A percentile compares a stretch with the other conserved stretches of the same genome.
phyloP scores from a whole-genome alignment of 352 stramenopile species.

The Nothophytophthora sp. region DNA sequence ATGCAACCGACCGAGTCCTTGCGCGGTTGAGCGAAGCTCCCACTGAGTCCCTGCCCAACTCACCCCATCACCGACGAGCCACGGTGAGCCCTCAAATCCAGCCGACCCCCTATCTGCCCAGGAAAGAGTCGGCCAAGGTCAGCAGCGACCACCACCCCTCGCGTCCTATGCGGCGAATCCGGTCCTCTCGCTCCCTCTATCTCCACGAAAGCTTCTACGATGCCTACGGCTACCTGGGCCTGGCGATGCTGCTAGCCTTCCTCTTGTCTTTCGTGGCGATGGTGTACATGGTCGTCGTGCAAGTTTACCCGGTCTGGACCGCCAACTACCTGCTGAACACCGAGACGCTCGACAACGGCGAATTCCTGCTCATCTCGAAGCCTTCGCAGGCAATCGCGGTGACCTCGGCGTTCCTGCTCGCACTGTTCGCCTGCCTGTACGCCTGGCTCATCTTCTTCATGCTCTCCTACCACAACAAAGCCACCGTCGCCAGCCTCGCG shows the following conservation, averaged over 20 bases:
- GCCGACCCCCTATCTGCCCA: background rate
- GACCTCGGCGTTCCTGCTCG: slow-evolving; percentile 28
- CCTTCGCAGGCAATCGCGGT: slow-evolving; percentile 29
- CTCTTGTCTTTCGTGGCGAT: slow-evolving; percentile 28
- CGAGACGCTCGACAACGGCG: slow-evolving; percentile 35
- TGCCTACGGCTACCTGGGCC: slow-evolving; percentile 41
- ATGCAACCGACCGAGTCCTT: slow-evolving; percentile 1
- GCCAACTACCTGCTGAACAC: slow-evolving; percentile 53
- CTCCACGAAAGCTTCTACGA: slow-evolving; percentile 47
- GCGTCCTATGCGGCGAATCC: background rate
- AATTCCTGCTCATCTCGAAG: slow-evolving; percentile 48
- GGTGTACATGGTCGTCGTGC: slow-evolving; percentile 39
- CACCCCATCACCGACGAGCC: background rate
- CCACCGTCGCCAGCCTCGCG: slow-evolving; percentile 18
- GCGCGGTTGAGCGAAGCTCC: background rate
- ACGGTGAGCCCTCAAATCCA: slow-evolving; percentile 8
- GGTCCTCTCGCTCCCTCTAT: slow-evolving; percentile 8
- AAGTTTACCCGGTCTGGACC: slow-evolving; percentile 40
- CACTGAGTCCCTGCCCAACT: slow-evolving; percentile 1
- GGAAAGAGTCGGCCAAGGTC: slow-evolving; percentile 1
- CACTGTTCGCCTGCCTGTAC: slow-evolving; percentile 35
- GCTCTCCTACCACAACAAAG: slow-evolving; percentile 29
- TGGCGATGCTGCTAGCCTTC: slow-evolving; percentile 44
- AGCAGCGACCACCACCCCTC: slow-evolving; percentile 1
- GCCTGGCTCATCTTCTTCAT: slow-evolving; percentile 35